Evolutionary conservation across 345 rosid genomes (phyloP).

Genomic region (Citrus trifoliata): DNA sequence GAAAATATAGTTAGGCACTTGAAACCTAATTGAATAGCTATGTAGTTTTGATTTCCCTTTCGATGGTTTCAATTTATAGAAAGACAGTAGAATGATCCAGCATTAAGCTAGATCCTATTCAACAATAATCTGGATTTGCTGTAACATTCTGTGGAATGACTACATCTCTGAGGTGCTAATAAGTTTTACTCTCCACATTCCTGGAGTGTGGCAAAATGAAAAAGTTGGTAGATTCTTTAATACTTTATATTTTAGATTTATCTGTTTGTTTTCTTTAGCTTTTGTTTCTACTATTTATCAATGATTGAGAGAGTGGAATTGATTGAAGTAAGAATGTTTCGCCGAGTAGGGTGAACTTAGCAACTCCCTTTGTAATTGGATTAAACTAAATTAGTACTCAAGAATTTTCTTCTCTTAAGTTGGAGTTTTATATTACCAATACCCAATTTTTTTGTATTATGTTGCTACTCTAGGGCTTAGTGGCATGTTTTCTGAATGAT

Average conservation of each 20-base stretch:
- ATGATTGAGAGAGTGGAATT: not conserved
- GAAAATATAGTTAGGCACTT: not conserved
- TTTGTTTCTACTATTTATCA: not conserved
- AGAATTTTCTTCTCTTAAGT: not conserved
- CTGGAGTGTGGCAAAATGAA: not conserved
- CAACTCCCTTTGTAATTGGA: not conserved
- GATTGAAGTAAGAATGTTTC: not conserved
- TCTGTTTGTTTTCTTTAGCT: not conserved
- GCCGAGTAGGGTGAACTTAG: not conserved
- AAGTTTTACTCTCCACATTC: no score
- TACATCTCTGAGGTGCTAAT: accelerated
- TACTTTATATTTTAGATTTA: not conserved
- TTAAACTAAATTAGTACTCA: not conserved
- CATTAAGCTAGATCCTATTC: not conserved
- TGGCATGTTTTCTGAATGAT: not conserved
- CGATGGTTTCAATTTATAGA: accelerated
- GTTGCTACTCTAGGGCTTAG: not conserved
- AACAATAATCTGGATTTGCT: not conserved
- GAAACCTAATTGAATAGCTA: accelerated
- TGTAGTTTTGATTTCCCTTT: no score
- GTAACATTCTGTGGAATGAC: no score
- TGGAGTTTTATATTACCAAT: not conserved
- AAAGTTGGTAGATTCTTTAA: not conserved
- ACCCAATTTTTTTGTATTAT: not conserved
- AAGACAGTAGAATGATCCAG: no score